Conservation (phyloP, 164 flowering plant species). For the Vitis labrusca region DNA sequence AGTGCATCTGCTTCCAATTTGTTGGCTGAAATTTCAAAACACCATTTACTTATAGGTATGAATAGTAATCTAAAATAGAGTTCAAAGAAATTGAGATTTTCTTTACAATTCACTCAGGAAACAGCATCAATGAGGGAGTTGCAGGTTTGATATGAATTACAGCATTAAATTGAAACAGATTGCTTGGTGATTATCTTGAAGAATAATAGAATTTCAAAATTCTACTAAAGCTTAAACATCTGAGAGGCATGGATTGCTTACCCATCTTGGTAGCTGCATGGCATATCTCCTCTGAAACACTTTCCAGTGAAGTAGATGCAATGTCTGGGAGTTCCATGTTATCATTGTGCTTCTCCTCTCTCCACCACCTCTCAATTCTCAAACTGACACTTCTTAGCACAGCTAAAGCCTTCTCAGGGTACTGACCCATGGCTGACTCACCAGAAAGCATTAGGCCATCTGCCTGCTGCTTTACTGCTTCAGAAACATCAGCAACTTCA, state of each 20-base stretch:
- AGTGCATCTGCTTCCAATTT: conserved; percentile 88
- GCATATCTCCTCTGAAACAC: conserved; percentile 92
- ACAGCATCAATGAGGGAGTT: not conserved
- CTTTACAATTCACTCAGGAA: not conserved
- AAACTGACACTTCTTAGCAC: conserved; percentile 90
- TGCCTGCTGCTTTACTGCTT: conserved; percentile 88
- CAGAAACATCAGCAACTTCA: conserved; percentile 98
- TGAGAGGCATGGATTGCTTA: conserved; percentile 22
- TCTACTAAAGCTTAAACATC: not conserved
- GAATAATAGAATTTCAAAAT: not conserved
- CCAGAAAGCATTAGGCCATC: conserved; percentile 99
- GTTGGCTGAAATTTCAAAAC: conserved; percentile 57
- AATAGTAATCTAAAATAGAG: no score
- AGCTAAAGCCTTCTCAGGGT: conserved; percentile 84
- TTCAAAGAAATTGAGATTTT: no score
- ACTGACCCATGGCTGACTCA: conserved; percentile 98
- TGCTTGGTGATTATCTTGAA: no score
- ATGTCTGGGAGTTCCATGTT: conserved; percentile 64
- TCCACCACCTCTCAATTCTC: conserved; percentile 95
- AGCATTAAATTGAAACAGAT: no score
- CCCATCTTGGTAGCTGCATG: conserved; percentile 98
- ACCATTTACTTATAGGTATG: not conserved
- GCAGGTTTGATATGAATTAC: no score
- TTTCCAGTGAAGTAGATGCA: conserved; percentile 70
- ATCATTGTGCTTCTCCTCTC: conserved; percentile 85